Base-by-base conservation (phyloP, 441 rosid species). In the Omphalea diandra region DNA sequence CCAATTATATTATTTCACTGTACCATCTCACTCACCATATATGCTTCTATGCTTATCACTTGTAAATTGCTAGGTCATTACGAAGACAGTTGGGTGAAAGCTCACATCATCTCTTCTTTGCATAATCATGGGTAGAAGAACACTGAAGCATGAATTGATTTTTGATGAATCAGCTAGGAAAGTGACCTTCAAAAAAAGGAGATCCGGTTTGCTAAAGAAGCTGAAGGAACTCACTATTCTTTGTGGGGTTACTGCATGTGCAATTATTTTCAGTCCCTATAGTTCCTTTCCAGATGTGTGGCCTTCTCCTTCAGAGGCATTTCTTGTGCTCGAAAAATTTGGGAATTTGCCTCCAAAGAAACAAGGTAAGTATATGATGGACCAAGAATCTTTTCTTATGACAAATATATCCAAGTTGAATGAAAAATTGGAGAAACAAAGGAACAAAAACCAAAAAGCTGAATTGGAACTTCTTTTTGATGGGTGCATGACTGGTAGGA, bases 191-290 rank as follows among this genome's bases (percentile, higher is more conserved):
- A 75, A 78, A 32, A 87, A 86, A 79, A 81, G 93, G 55, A 86
- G 76, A 78, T 79, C 73, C 11, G 91, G 91, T 56, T 65, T 91
- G 63, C 24, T 85, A 47, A 91, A 87, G 74, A 89, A 91, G 79
- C 74, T 86, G 36, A 65, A 63, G 0, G 93, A 89, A 54, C 73
- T 91, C n/a, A 79, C 82, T 47, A 87, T 87, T 52, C 86, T 91
- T 0, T 91, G 89, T n/a, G 93, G 86, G 15, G 67, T 90, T 55
- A 60, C 63, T 0, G 89, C 88, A 3, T 87, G 87, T 33, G 91
- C 85, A 11, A 64, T 90, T 68, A 80, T 91, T 65, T 86, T 74
- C 72, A 74, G 85, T 65, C 65, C 72, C 18, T 77, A 58, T 56
- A 78, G 79, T 17, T 64, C 69, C 15, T 80, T 73, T 0, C 89